Base-by-base conservation (phyloP, 140 eudicot genomes). In the Bidens hawaiensis region DNA sequence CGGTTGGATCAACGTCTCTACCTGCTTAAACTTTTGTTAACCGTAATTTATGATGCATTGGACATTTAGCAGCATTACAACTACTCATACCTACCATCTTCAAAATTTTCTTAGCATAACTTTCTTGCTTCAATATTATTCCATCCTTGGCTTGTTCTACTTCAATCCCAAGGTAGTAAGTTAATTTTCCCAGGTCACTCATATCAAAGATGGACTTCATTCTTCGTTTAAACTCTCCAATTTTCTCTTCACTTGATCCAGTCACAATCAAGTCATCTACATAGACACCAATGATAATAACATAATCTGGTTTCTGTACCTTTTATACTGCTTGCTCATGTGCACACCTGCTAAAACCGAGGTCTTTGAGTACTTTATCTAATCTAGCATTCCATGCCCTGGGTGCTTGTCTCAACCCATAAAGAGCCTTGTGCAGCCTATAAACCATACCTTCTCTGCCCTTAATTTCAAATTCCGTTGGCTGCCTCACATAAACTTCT, bases 141-240 rank as follows among this genome's bases (percentile, higher is more conserved):
- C 61, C 41, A 14, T 10, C 31, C 1, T 5, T n/a, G 3, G 28
- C 6, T 25, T 54, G 41, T 1, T 12, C 5, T 1, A 54, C 61
- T 4, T 54, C 61, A 5, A 54, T 54, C 0, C 38, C 61, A n/a
- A 54, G 61, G 4, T 54, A 54, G n/a, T 54, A 54, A 1, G 61
- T 54, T 8, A 54, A 25, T 2, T 5, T 26, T 9, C 61, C 61
- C 2, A 54, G 11, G 4, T 54, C 61, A 28, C 40, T 25, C 61
- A 54, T 54, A 3, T 54, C 61, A 15, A 54, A 54, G 1, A 3
- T n/a, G 0, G 41, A 1, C 6, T 14, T 15, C 61, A 54, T 54
- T 16, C 15, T 15, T 1, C 3, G 12, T n/a, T 54, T 54, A n/a
- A 54, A 54, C 6, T 12, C 22, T 1, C 1, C 5, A 3, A 54